These are phyloP conservation scores for Solanum sitiens DNA, from an alignment of 257 asterid species.

Conservation along the genomic window DNA sequence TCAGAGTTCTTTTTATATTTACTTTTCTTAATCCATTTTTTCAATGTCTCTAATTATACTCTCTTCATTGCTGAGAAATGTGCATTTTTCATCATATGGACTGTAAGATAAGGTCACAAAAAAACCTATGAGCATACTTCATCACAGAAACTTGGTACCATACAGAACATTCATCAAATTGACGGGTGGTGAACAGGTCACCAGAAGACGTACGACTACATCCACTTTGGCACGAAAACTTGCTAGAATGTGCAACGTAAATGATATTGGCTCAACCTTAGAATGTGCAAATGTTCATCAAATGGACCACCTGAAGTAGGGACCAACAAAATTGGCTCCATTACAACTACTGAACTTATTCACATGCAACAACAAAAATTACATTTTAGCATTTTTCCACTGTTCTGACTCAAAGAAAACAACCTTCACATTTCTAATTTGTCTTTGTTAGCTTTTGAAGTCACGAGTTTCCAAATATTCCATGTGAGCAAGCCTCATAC, in stretches of 20 bases:
- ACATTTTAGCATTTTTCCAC: background rate
- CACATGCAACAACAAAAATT: conserved; percentile 10
- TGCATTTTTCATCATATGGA: background rate
- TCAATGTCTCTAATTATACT: background rate
- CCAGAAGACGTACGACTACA: background rate
- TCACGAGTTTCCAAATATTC: background rate
- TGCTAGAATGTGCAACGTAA: background rate
- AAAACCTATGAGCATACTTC: background rate
- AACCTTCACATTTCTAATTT: background rate
- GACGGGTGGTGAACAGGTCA: background rate
- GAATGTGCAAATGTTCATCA: background rate
- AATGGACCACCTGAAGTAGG: background rate
- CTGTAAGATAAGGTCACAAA: background rate
- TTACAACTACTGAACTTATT: background rate
- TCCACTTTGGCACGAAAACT: background rate
- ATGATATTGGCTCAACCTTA: background rate
- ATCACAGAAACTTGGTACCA: background rate
- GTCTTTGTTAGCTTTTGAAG: background rate
- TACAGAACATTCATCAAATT: background rate
- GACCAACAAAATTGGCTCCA: conserved; percentile 8
- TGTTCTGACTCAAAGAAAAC: background rate
- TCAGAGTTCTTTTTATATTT: background rate
- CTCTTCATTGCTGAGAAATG: background rate
- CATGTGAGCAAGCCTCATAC: background rate
- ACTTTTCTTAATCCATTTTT: background rate